These are phyloP conservation scores for Edaphochlamys debaryana DNA, from an alignment of 139 green algal genomes.

Conservation along the genomic window DNA sequence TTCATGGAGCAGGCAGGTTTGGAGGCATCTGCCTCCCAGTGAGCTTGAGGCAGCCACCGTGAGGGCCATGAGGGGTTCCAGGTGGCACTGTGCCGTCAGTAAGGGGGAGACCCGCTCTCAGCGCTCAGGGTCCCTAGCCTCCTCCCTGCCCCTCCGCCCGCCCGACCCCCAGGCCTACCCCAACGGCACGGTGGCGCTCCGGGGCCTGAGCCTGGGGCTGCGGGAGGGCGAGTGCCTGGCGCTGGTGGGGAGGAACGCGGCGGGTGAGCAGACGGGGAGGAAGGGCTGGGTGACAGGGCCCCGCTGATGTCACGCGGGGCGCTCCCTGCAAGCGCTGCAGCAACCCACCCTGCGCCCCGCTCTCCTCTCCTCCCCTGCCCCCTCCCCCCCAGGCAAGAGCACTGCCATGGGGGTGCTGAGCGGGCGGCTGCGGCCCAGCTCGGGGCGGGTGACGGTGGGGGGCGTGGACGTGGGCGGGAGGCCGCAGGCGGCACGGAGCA, in stretches of 20 bases:
- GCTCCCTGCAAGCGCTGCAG: not conserved
- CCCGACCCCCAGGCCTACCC: slow-evolving; percentile 25
- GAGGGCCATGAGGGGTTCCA: no score
- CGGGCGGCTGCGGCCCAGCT: not conserved
- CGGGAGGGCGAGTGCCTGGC: slow-evolving; percentile 3
- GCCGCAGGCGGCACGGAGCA: not conserved
- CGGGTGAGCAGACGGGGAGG: not conserved
- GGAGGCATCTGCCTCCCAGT: no score
- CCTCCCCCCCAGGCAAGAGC: slow-evolving; percentile 4
- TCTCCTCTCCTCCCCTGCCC: not conserved
- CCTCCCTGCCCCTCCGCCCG: no score
- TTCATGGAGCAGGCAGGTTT: no score
- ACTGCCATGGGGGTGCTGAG: slow-evolving; percentile 21
- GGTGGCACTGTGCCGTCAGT: no score
- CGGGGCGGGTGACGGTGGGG: not conserved
- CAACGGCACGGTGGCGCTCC: slow-evolving; percentile 10
- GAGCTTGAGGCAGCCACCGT: no score
- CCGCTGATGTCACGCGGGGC: no score
- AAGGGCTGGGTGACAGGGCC: not conserved
- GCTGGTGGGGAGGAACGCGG: slow-evolving; percentile 22
- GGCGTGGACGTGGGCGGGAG: slow-evolving; percentile 4
- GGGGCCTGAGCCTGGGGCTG: not conserved
- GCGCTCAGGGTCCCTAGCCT: no score
- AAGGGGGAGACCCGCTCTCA: no score
- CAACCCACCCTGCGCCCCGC: no score